Conservation (phyloP, 2,329 filamentous ascomycete species). For the Phialophora macrospora region DNA sequence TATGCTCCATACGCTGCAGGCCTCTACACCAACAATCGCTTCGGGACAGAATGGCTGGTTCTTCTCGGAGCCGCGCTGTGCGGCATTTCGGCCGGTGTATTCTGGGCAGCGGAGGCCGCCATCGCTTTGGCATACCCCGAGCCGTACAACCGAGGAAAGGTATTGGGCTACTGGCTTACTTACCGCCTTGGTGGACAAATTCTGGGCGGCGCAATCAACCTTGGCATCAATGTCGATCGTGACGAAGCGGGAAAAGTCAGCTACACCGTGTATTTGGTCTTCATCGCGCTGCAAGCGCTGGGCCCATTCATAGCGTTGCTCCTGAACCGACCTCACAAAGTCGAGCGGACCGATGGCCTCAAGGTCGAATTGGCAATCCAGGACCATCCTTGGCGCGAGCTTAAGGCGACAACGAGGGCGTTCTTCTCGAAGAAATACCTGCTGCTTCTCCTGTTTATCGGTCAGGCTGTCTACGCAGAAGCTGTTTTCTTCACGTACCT, state of each 20-base stretch:
- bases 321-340: constrained; percentile 64
- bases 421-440: constrained; percentile 68
- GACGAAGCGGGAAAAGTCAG: constrained; percentile 67
- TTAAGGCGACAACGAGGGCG: constrained; percentile 62
- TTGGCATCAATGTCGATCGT: constrained; percentile 66
- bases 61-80: constrained; percentile 71
- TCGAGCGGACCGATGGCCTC: constrained; percentile 69
- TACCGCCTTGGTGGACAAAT: constrained; percentile 69
- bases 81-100: constrained; percentile 71
- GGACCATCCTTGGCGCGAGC: constrained; percentile 62
- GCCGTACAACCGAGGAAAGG: constrained; percentile 67
- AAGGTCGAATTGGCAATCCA: constrained; percentile 65
- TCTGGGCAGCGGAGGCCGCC: constrained; percentile 76
- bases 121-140: constrained; percentile 75
- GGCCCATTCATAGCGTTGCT: constrained; percentile 69
- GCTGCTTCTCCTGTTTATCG: constrained; percentile 69
- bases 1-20: constrained; percentile 74
- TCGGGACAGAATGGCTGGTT: constrained; percentile 70
- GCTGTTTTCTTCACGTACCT: constrained; percentile 75
- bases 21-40: constrained; percentile 74
- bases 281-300: constrained; percentile 70
- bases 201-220: constrained; percentile 72
- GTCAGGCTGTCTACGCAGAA: constrained; percentile 72
- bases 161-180: constrained; percentile 71
- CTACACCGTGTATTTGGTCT: constrained; percentile 70